phyloP scores from a whole-genome alignment of 371 early-diverging fungal species.

The Haplosporangium sp. region DNA sequence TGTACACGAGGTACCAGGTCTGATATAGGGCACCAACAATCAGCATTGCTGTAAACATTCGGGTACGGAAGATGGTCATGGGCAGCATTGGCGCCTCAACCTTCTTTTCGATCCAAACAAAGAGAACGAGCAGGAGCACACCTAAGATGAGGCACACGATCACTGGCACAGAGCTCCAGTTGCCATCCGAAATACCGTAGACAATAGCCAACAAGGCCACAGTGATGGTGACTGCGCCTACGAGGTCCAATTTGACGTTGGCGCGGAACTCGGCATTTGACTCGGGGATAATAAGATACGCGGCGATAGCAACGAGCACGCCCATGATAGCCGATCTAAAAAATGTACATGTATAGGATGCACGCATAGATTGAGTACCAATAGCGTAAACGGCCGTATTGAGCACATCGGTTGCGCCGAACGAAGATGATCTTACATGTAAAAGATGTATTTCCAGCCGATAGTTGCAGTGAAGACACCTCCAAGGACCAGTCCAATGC shows the following conservation, averaged over 20 bases:
- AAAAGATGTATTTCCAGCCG: conserved; percentile 63
- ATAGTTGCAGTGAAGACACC: conserved; percentile 57
- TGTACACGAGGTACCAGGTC: conserved; percentile 55
- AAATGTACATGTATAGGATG: neutral
- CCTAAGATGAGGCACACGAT: conserved; percentile 52
- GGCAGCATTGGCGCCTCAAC: conserved; percentile 52
- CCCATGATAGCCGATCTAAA: conserved; percentile 57
- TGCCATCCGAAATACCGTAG: conserved; percentile 58
- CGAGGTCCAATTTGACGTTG: conserved; percentile 54
- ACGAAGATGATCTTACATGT: conserved; percentile 32
- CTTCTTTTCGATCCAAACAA: conserved; percentile 50
- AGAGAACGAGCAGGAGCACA: conserved; percentile 29
- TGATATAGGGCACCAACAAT: conserved; percentile 57
- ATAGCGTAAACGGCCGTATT: too few species aligned
- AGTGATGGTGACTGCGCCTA: conserved; percentile 57
- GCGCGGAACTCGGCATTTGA: conserved; percentile 35
- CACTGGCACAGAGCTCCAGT: conserved; percentile 56
- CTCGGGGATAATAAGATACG: conserved; percentile 46
- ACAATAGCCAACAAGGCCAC: conserved; percentile 57
- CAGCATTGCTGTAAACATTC: conserved; percentile 53
- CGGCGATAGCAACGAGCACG: conserved; percentile 31
- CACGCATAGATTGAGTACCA: neutral
- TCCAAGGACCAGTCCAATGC: conserved; percentile 58
- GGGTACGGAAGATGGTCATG: conserved; percentile 46
- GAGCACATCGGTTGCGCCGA: too few species aligned